These are phyloP conservation scores for Cicer pinnatifidum DNA, from an alignment of 306 rosid species.

Conservation along the genomic window DNA sequence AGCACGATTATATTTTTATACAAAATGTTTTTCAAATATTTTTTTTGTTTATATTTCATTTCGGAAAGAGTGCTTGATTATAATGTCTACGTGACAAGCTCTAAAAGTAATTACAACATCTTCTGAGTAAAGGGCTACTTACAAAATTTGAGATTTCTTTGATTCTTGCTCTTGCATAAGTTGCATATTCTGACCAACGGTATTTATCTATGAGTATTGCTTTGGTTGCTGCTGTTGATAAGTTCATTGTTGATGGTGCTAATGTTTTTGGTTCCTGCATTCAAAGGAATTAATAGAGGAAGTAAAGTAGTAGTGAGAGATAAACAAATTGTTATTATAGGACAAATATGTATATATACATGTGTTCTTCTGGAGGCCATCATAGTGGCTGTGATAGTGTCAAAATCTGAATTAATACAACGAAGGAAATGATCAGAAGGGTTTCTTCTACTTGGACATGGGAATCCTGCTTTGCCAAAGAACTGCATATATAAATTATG, in stretches of 20 bases:
- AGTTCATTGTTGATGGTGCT: constrained; percentile 16
- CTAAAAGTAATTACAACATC: not conserved
- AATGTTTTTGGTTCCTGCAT: constrained; percentile 48
- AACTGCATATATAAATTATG: constrained; percentile 55
- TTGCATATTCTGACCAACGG: constrained; percentile 57
- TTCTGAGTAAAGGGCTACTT: constrained; percentile 13
- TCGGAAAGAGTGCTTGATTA: no score
- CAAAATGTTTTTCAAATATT: not conserved
- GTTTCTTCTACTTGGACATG: constrained; percentile 87
- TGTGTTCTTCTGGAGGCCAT: constrained; percentile 53
- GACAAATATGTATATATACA: constrained; percentile 39
- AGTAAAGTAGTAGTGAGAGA: not conserved
- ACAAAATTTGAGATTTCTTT: constrained; percentile 53
- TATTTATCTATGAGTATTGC: constrained; percentile 56
- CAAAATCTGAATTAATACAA: constrained; percentile 88
- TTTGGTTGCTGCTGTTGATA: constrained; percentile 52
- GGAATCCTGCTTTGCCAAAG: constrained; percentile 83
- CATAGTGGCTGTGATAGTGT: constrained; percentile 56
- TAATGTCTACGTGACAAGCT: not conserved
- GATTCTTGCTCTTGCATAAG: constrained; percentile 46
- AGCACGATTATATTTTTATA: not conserved
- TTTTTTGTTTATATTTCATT: no score
- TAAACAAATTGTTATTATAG: not conserved
- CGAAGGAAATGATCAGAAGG: constrained; percentile 97
- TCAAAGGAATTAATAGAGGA: not conserved